These are phyloP conservation scores for Viridothelium virens DNA, from an alignment of 495 filamentous ascomycete species.

Conservation along the genomic window DNA sequence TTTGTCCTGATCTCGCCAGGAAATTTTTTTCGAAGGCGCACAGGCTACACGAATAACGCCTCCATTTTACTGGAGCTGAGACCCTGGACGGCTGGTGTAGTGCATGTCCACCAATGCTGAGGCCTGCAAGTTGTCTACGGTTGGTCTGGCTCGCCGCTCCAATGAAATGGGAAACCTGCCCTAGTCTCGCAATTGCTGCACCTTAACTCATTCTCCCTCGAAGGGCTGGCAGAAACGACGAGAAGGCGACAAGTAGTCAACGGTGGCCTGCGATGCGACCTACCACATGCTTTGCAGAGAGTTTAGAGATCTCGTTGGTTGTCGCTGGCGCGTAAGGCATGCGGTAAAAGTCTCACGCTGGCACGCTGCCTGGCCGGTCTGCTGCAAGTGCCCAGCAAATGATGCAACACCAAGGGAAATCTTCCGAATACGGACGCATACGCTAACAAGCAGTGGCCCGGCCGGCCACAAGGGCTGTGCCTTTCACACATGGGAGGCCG, in stretches of 20 bases:
- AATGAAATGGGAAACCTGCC: background rate
- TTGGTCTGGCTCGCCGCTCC: background rate
- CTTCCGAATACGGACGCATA: background rate
- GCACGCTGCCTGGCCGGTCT: background rate
- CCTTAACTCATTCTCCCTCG: background rate
- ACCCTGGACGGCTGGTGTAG: constrained; percentile 6
- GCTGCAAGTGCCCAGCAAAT: constrained; percentile 10
- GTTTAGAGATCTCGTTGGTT: background rate
- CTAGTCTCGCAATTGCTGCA: background rate
- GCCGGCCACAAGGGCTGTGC: constrained; percentile 10
- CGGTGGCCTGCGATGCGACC: background rate
- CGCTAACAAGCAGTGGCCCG: constrained; percentile 3
- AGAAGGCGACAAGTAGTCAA: background rate
- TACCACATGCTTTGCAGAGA: background rate
- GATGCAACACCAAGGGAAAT: background rate
- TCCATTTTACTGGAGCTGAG: background rate
- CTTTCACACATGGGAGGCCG: constrained; percentile 2
- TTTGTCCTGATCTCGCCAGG: constrained; percentile 1
- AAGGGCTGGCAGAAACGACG: background rate
- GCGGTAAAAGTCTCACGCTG: constrained; percentile 5
- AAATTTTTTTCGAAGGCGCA: constrained; percentile 12
- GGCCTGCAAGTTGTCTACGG: constrained; percentile 3
- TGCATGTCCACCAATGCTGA: constrained; percentile 5
- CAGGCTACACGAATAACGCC: background rate
- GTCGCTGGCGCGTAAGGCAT: constrained; percentile 6